These are phyloP conservation scores for Stemphylium vesicarium DNA, from an alignment of 2,329 filamentous ascomycete species.

Conservation along the genomic window DNA sequence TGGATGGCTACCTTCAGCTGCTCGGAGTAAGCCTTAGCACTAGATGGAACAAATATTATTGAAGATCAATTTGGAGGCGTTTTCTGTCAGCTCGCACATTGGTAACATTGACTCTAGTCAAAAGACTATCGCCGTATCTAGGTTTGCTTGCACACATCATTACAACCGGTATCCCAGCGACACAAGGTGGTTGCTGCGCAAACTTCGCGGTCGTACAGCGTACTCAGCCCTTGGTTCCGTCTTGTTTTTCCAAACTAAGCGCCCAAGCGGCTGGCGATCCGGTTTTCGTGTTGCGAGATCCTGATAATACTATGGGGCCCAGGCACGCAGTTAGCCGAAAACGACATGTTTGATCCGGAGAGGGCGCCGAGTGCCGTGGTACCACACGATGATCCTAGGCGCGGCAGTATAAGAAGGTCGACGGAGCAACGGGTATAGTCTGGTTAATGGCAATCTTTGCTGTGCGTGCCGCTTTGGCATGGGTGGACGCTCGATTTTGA, in stretches of 20 bases:
- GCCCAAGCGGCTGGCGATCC: not conserved
- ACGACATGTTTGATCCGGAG: not conserved
- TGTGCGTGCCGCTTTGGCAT: not conserved
- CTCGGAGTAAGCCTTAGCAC: not conserved
- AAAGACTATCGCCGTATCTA: not conserved
- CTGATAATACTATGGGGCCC: not conserved
- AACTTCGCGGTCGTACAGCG: not conserved
- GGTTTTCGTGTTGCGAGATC: not conserved
- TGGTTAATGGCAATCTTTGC: not conserved
- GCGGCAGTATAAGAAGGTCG: not conserved
- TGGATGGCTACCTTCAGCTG: constrained; percentile 30
- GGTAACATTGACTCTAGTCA: not conserved
- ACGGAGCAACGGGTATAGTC: constrained; percentile 13
- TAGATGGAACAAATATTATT: not conserved
- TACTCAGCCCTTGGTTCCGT: not conserved
- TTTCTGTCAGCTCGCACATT: not conserved
- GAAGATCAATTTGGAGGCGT: not conserved
- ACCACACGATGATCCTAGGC: not conserved
- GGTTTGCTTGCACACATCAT: not conserved
- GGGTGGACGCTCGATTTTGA: not conserved
- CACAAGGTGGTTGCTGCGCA: not conserved
- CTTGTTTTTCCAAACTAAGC: not conserved
- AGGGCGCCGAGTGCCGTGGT: constrained; percentile 1
- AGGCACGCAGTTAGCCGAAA: not conserved
- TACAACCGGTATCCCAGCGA: not conserved